Percentiles rank a stretch among this genome's conserved stretches.
Evolutionary conservation across 148 eudicot genomes (phyloP).

Genomic region (Amaranthus cruentus): DNA sequence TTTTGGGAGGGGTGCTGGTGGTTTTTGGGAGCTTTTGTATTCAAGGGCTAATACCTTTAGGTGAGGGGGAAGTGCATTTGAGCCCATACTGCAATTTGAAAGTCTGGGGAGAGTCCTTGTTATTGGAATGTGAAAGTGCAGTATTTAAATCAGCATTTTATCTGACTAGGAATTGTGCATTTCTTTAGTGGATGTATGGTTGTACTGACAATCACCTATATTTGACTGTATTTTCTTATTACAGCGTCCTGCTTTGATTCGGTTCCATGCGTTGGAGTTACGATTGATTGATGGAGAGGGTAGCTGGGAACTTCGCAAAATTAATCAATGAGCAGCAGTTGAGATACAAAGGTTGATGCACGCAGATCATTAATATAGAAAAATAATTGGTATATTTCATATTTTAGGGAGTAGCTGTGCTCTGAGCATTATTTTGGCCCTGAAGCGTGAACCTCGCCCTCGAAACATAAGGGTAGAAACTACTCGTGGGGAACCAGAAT

Average conservation of each 20-base stretch:
- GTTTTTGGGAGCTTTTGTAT: no score
- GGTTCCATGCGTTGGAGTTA: constrained; percentile 74
- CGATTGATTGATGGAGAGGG: constrained; percentile 94
- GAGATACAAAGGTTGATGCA: background rate
- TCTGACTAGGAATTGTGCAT: background rate
- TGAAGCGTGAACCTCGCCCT: background rate
- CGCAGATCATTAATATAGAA: background rate
- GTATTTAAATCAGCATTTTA: background rate
- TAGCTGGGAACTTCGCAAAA: constrained; percentile 81
- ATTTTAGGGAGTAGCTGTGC: background rate
- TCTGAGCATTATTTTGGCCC: constrained; percentile 18
- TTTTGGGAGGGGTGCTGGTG: no score
- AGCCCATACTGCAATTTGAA: background rate
- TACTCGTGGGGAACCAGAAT: background rate
- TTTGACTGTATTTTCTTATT: constrained; percentile 1
- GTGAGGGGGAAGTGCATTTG: background rate
- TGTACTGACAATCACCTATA: background rate
- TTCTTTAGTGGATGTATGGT: background rate
- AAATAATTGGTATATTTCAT: background rate
- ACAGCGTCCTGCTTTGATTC: constrained; percentile 95
- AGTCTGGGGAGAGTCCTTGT: no score
- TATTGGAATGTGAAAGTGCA: background rate
- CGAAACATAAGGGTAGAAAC: background rate
- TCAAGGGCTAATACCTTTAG: no score
- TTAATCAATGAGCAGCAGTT: constrained; percentile 18